phyloP scores from a whole-genome alignment of 1,139 yeast species.

The Geotrichum aggregatum region DNA sequence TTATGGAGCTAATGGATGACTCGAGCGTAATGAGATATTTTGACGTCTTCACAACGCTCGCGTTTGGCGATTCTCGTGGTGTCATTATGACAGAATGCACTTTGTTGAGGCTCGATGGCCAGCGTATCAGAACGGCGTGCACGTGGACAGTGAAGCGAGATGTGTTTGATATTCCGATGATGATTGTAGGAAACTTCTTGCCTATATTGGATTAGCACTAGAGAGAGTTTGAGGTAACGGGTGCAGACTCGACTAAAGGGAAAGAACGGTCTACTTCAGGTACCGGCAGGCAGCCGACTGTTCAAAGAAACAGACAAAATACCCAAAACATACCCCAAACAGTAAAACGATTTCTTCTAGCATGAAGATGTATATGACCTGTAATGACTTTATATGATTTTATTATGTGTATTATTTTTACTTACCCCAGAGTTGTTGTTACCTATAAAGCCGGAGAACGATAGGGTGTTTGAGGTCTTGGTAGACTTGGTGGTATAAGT shows the following conservation, averaged over 20 bases:
- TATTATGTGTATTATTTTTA: too few species aligned
- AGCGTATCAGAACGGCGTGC: conserved; percentile 62
- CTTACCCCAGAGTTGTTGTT: too few species aligned
- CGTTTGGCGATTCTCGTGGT: conserved; percentile 89
- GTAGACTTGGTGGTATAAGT: too few species aligned
- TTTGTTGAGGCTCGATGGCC: conserved; percentile 53
- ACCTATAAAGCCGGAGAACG: too few species aligned
- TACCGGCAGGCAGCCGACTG: background rate
- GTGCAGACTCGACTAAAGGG: background rate
- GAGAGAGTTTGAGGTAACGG: too few species aligned
- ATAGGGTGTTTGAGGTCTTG: too few species aligned
- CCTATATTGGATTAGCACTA: conserved; percentile 19
- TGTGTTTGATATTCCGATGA: conserved; percentile 90
- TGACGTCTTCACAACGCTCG: conserved; percentile 75
- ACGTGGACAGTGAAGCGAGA: conserved; percentile 90
- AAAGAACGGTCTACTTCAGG: background rate
- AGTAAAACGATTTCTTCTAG: too few species aligned
- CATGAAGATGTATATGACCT: too few species aligned
- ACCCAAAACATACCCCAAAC: too few species aligned
- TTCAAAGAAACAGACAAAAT: too few species aligned
- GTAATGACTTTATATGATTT: too few species aligned
- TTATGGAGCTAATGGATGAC: conserved; percentile 87
- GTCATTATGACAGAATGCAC: conserved; percentile 82
- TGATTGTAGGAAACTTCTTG: conserved; percentile 72
- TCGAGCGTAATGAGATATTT: conserved; percentile 83